Evolutionary conservation across 768 basidiomycete species (phyloP), one percentile per base, ranked within the genome.

Genomic region (Suillus cothurnatus): DNA sequence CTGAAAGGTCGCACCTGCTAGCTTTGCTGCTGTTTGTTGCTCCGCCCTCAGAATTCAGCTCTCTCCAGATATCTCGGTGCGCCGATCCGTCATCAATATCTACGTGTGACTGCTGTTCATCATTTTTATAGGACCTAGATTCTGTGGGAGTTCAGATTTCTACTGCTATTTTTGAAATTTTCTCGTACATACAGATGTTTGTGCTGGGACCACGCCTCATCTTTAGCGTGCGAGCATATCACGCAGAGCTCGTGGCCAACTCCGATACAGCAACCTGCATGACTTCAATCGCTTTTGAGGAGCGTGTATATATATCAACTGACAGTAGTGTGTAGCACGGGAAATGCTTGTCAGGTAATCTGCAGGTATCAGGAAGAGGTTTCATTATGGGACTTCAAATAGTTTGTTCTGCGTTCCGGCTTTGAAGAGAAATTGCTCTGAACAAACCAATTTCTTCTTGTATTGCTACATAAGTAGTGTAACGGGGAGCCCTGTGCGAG

Each of bases 181-280:
- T 36, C 14, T 36, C 21, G 31, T 23, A 36, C 34, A 8, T 57
- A 4, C 55, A 57, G n/a, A 23, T 57, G 32, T 34, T 57, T 57
- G 34, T 57, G n/a, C 34, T 57, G n/a, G 55, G 55, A 57, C 55
- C 55, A 36, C 55, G 55, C n/a, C 55, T 57, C 6, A 36, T 57
- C n/a, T 34, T 57, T 36, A 36, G 55, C 14, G 3, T 57, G 4
- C 55, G 55, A 57, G n/a, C 1, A 23, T 36, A 57, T 57, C n/a
- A 57, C 15, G n/a, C 55, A 1, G 5, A 57, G 14, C 55, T 57
- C 14, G 32, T 57, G 12, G 21, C 14, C n/a, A 2, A 23, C 34
- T n/a, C 55, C 3, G 55, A 57, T 15, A 15, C n/a, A 57, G n/a
- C 14, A n/a, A 23, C 6, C 8, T 1, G 7, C 34, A 57, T 57